A percentile compares a stretch with the other conserved stretches of the same genome.
Conservation (phyloP, 495 filamentous ascomycete species). For the Xylaria palmicola region DNA sequence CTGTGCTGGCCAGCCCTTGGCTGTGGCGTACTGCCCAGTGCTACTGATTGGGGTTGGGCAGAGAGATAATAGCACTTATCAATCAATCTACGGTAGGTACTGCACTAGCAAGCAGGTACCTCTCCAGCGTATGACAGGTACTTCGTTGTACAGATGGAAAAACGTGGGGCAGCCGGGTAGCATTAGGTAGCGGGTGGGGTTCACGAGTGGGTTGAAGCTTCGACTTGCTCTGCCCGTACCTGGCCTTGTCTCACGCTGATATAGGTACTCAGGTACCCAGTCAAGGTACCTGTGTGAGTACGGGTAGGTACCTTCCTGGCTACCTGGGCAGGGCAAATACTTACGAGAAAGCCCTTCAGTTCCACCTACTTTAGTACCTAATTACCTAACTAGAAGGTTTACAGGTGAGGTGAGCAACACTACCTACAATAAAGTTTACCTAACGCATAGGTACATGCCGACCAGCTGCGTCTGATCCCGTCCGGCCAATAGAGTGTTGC, state of each 20-base stretch:
- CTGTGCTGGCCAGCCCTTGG: neutral
- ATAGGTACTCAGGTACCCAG: neutral
- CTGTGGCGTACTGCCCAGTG: neutral
- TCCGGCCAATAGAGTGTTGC: conserved; percentile 2
- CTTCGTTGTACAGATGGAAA: neutral
- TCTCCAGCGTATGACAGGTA: too few species aligned
- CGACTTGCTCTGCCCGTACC: neutral
- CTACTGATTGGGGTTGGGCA: too few species aligned
- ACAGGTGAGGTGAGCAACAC: too few species aligned
- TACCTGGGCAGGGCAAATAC: neutral
- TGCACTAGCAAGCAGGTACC: neutral
- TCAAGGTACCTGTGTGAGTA: neutral
- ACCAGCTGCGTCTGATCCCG: neutral
- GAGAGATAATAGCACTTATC: neutral
- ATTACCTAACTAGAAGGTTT: too few species aligned
- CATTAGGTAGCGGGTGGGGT: neutral
- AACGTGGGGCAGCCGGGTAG: conserved; percentile 8
- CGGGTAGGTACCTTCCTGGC: neutral
- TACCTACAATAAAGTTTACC: too few species aligned
- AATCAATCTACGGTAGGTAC: neutral
- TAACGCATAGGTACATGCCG: too few species aligned
- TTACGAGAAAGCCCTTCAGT: too few species aligned
- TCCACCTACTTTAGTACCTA: too few species aligned
- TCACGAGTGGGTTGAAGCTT: neutral
- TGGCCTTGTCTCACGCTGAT: neutral